Evolutionary conservation across 805 yeast species (phyloP), one percentile per base, ranked within the genome.

Genomic region (Myxozyma kluyveri): DNA sequence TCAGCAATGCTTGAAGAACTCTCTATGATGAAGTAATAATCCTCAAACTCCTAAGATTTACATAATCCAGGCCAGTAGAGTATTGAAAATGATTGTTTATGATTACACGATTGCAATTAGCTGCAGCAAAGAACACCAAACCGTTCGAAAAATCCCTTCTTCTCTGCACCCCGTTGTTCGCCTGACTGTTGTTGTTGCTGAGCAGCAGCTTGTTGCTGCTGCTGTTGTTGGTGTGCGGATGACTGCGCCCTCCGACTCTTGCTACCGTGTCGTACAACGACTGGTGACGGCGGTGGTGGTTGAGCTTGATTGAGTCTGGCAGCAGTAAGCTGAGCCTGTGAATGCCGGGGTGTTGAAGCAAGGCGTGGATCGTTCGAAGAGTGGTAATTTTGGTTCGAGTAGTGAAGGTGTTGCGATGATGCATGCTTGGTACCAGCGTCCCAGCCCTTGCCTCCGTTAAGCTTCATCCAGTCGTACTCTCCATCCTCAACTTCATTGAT

Each of bases 391-490:
- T 56, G 58, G 44, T 49, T 54, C 39, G 52, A 47, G 48, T 47
- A 49, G 33, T 40, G 60, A 56, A 49, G 42, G 43, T 49, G 56
- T 55, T 53, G 65, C 22, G 63, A 55, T 12, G 54, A 43, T 12
- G 61, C 38, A 24, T 57, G 57, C 57, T 61, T 52, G 31, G 54
- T 24, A 35, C 86, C 75, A 27, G 87, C 79, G 71, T 93, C 98
- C 96, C 96, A 91, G 48, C 98, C 98, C 68, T 84, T 83, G 54
- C 98, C 98, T 50, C 86, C 88, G 68, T 93, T 93, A 62, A 93
- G 76, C 64, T 85, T 86, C 96, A 89, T 88, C 99, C 99, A 93
- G 74, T 93, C 99, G 70, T 89, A 93, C 65, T 87, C 90, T 42
- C 87, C 95, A 70, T 93, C 97, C 46, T 82, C 85, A 33, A 69